Percentiles rank a stretch among this genome's conserved stretches.
These are phyloP conservation scores for Elongisporangium prolatum DNA, from an alignment of 352 stramenopile species.

Conservation along the genomic window DNA sequence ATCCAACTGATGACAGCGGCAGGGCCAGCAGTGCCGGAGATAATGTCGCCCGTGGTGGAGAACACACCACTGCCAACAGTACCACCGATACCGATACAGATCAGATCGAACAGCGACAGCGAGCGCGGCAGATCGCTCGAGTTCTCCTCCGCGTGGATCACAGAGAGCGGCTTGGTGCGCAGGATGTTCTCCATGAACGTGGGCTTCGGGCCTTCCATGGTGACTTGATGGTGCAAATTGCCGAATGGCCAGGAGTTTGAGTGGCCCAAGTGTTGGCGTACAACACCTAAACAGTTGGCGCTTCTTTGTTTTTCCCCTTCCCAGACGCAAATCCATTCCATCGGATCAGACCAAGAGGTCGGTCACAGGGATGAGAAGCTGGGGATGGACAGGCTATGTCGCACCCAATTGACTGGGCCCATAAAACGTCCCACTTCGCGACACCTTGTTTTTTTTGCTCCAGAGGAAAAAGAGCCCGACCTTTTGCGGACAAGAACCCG, in stretches of 20 bases:
- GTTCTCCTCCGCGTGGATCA: slow-evolving; percentile 75
- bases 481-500: neutral
- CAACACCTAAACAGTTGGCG: neutral
- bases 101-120: slow-evolving; percentile 85
- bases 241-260: neutral
- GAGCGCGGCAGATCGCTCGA: slow-evolving; percentile 56
- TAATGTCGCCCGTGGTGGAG: slow-evolving; percentile 71
- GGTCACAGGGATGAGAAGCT: neutral
- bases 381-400: neutral
- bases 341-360: neutral
- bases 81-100: slow-evolving; percentile 89
- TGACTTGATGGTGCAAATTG: neutral
- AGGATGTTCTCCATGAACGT: slow-evolving; percentile 46
- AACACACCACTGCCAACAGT: slow-evolving; percentile 92
- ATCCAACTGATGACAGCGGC: slow-evolving; percentile 78
- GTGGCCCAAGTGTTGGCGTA: neutral
- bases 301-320: neutral
- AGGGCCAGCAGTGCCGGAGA: slow-evolving; percentile 73
- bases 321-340: neutral
- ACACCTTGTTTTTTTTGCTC: neutral
- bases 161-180: slow-evolving; percentile 68
- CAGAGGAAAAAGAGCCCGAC: neutral
- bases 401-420: neutral
- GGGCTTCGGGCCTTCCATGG: slow-evolving; percentile 11
- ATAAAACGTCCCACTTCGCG: neutral